These are phyloP conservation scores for Myriosclerotinia duriaeana DNA, from an alignment of 2,329 filamentous ascomycete genomes.

Conservation along the genomic window DNA sequence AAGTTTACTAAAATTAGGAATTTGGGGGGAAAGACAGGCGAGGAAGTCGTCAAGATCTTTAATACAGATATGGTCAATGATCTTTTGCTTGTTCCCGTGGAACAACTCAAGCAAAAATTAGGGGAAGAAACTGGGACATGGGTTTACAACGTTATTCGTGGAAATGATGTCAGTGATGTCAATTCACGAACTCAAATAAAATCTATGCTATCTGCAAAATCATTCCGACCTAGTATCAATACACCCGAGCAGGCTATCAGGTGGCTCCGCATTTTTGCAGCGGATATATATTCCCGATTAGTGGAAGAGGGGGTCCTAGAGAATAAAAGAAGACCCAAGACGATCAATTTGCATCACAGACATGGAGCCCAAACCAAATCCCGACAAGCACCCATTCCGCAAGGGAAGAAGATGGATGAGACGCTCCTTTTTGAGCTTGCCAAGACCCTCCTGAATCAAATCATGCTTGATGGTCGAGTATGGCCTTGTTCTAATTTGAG, in stretches of 20 bases:
- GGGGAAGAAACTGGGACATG: slow-evolving; percentile 83
- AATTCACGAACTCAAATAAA: slow-evolving; percentile 92
- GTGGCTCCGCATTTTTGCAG: slow-evolving; percentile 88
- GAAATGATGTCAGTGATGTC: slow-evolving; percentile 83
- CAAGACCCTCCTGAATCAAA: slow-evolving; percentile 72
- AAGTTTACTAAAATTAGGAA: slow-evolving; percentile 95
- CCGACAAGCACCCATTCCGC: slow-evolving; percentile 72
- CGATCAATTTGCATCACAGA: slow-evolving; percentile 80
- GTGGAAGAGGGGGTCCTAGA: slow-evolving; percentile 89
- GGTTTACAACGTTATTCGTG: slow-evolving; percentile 82
- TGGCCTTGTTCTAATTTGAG: slow-evolving; percentile 95
- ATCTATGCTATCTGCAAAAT: slow-evolving; percentile 95
- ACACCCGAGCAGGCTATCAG: slow-evolving; percentile 72
- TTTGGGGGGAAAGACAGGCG: slow-evolving; percentile 91
- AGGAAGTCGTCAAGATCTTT: slow-evolving; percentile 79
- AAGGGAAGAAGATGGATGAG: slow-evolving; percentile 72
- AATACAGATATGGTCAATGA: slow-evolving; percentile 77
- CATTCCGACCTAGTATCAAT: slow-evolving; percentile 82
- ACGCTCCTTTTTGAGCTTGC: slow-evolving; percentile 70
- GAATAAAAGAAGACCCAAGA: slow-evolving; percentile 81
- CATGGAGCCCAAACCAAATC: slow-evolving; percentile 72
- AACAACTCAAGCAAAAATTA: slow-evolving; percentile 74
- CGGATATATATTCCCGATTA: slow-evolving; percentile 85
- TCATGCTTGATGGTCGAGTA: slow-evolving; percentile 71
- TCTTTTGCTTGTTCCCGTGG: slow-evolving; percentile 67